Evolutionary conservation across 495 filamentous ascomycete species (phyloP).

Genomic region (Talaromyces wortmannii): DNA sequence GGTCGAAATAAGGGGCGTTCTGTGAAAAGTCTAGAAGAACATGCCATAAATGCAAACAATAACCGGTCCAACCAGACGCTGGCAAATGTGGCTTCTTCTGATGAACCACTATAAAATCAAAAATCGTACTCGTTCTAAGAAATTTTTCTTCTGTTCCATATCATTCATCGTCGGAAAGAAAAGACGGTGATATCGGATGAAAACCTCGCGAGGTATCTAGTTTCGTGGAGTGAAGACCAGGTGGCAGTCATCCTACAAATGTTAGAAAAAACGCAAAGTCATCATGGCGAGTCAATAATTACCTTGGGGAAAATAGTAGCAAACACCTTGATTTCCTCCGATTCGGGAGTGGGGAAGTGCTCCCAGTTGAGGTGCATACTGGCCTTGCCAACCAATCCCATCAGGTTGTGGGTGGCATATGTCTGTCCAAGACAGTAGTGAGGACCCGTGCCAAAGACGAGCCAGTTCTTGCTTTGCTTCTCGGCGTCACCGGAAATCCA

Average conservation of each 20-base stretch:
- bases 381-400: constrained; percentile 91
- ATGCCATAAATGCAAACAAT: not conserved
- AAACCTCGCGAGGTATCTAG: not conserved
- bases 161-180: not conserved
- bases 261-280: constrained; percentile 2
- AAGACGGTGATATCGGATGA: not conserved
- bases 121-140: not conserved
- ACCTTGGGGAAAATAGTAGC: constrained; percentile 97
- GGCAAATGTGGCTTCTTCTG: not conserved
- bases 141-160: not conserved
- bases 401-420: constrained; percentile 86
- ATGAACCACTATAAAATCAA: not conserved
- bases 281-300: constrained; percentile 15
- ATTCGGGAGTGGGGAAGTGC: constrained; percentile 70
- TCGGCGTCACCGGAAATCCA: constrained; percentile 91
- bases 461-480: constrained; percentile 90
- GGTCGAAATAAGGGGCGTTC: not conserved
- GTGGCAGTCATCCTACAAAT: constrained; percentile 44
- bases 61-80: not conserved
- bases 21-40: not conserved
- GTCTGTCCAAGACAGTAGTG: constrained; percentile 96
- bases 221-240: constrained; percentile 44
- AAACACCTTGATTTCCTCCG: constrained; percentile 97
- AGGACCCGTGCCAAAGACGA: constrained; percentile 93
- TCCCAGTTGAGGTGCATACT: constrained; percentile 85